Conservation (phyloP, 139 green algal genomes). For the Raphidocelis subcapitata region DNA sequence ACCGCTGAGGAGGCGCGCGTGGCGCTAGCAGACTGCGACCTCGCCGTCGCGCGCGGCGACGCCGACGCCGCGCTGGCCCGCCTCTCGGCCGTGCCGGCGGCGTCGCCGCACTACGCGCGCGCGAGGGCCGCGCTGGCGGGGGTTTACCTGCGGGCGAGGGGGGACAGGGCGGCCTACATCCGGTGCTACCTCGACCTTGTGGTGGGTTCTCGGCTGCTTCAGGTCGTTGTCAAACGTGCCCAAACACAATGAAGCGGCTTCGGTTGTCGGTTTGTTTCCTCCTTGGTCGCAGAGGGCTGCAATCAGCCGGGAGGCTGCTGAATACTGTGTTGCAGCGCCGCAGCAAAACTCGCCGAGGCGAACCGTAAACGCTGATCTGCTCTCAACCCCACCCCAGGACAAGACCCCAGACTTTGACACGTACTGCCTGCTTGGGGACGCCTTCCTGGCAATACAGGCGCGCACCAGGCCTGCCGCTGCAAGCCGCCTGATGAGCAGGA, state of each 20-base stretch:
- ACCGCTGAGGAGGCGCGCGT: slow-evolving; percentile 66
- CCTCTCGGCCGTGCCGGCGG: slow-evolving; percentile 33
- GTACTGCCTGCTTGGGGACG: slow-evolving; percentile 72
- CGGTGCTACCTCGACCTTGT: slow-evolving; percentile 70
- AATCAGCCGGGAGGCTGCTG: not conserved
- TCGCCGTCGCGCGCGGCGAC: slow-evolving; percentile 58
- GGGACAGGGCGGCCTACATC: slow-evolving; percentile 63
- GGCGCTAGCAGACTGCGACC: slow-evolving; percentile 65
- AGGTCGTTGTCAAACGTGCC: not conserved
- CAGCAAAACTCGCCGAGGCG: not conserved
- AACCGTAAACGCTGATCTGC: too few species aligned
- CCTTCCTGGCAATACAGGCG: slow-evolving; percentile 68
- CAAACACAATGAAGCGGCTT: not conserved
- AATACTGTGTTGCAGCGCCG: not conserved
- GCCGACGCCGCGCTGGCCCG: slow-evolving; percentile 59
- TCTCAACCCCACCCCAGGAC: slow-evolving; percentile 32
- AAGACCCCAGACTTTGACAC: slow-evolving; percentile 51
- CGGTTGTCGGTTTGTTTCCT: not conserved
- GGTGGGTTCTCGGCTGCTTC: slow-evolving; percentile 16
- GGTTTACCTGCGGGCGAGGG: slow-evolving; percentile 67
- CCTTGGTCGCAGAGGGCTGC: not conserved
- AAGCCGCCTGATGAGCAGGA: not conserved
- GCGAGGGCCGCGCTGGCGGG: slow-evolving; percentile 67
- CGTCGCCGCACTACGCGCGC: slow-evolving; percentile 51
- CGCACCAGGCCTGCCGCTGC: not conserved